Conservation (phyloP, 305 asterid species). For the Solanum hybrid region DNA sequence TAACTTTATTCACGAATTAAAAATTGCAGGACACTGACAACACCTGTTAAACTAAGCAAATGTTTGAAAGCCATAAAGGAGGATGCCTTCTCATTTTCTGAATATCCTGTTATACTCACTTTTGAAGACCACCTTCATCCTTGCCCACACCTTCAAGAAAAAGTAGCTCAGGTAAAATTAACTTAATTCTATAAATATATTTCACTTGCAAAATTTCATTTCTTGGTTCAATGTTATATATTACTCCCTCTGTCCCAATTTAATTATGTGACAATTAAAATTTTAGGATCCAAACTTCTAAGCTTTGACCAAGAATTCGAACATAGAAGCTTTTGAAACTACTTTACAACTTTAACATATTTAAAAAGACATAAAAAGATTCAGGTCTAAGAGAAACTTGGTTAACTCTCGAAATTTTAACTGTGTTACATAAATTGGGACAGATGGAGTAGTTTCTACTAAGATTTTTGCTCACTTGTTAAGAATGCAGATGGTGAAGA, state of each 20-base stretch:
- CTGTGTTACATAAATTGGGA: neutral
- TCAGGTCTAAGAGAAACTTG: neutral
- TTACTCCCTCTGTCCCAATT: neutral
- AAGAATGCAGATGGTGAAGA: conserved; percentile 12
- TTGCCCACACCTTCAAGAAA: conserved; percentile 9
- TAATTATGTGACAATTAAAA: neutral
- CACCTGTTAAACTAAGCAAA: conserved; percentile 15
- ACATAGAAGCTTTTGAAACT: neutral
- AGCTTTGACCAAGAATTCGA: neutral
- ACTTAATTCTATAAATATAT: neutral
- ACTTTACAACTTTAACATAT: neutral
- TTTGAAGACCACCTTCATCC: conserved; percentile 17
- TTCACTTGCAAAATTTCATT: neutral
- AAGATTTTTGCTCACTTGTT: neutral
- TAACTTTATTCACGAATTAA: neutral
- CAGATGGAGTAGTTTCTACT: neutral
- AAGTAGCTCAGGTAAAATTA: conserved; percentile 11
- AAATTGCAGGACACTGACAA: conserved; percentile 11
- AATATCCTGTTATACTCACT: conserved; percentile 18
- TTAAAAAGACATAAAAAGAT: neutral
- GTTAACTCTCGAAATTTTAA: neutral
- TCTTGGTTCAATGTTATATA: neutral
- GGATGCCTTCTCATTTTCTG: conserved; percentile 6
- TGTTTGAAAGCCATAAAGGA: conserved; percentile 15
- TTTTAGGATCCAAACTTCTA: neutral